phyloP scores from a whole-genome alignment of 805 yeast genomes.

The Kuraishia ogatae region DNA sequence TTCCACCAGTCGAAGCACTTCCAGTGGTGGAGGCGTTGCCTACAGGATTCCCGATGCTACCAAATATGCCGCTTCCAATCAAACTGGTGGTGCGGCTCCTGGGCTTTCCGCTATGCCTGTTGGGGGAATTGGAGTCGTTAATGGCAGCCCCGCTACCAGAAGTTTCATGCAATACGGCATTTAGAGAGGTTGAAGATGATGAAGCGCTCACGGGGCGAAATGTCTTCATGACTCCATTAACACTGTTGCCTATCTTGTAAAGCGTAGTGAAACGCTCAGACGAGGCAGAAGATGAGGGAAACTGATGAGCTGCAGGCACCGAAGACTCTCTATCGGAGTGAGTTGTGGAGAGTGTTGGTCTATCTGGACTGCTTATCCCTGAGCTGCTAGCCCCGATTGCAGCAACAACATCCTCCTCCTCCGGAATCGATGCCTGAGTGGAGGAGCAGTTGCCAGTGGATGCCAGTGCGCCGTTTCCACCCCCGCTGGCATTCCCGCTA shows the following conservation, averaged over 20 bases:
- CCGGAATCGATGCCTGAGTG: slow-evolving; percentile 4
- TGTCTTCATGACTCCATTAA: slow-evolving; percentile 26
- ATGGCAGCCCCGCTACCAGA: slow-evolving; percentile 1
- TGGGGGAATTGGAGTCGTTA: background rate
- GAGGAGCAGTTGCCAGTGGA: background rate
- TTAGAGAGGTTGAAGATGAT: slow-evolving; percentile 22
- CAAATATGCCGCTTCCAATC: slow-evolving; percentile 15
- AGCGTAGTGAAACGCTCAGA: slow-evolving; percentile 6
- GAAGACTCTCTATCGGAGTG: background rate
- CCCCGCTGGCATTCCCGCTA: background rate
- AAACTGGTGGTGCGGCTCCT: slow-evolving; percentile 24
- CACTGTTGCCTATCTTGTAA: slow-evolving; percentile 19
- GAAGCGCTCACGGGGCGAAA: slow-evolving; percentile 23
- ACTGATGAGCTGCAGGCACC: background rate
- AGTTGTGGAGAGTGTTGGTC: background rate
- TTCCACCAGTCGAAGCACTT: background rate
- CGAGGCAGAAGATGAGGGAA: slow-evolving; percentile 5
- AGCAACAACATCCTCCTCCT: background rate
- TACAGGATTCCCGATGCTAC: slow-evolving; percentile 1
- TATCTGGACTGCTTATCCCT: background rate
- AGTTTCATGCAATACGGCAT: background rate
- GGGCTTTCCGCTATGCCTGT: slow-evolving; percentile 8
- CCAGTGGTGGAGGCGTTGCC: background rate
- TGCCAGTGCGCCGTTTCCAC: background rate
- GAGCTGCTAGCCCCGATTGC: background rate